Conservation (phyloP, 768 basidiomycete genomes). For the Suillus hirtellus region DNA sequence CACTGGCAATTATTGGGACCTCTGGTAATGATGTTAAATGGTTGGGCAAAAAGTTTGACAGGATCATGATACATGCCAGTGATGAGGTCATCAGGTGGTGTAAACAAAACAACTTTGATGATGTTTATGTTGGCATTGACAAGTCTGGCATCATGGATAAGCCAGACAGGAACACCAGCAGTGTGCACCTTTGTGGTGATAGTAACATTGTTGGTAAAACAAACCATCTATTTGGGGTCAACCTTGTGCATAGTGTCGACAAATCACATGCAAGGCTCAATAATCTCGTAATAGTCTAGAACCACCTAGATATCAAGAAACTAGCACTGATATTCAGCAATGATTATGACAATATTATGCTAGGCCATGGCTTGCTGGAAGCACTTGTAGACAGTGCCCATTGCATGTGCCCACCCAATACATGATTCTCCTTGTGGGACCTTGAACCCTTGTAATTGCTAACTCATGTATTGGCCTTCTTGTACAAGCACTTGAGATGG, state of each 20-base stretch:
- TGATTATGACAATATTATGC: background rate
- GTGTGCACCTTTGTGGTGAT: background rate
- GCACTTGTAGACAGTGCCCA: background rate
- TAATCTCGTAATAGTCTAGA: background rate
- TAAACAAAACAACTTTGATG: background rate
- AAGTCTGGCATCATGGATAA: background rate
- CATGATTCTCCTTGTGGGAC: background rate
- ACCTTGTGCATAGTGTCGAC: background rate
- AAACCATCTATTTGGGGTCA: background rate
- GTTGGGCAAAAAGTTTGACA: background rate
- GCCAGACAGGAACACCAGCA: slow-evolving; percentile 2
- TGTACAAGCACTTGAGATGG: background rate
- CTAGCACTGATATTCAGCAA: background rate
- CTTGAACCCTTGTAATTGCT: background rate
- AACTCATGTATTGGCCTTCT: background rate
- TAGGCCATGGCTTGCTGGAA: slow-evolving; percentile 1
- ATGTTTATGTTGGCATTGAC: background rate
- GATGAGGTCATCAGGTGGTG: background rate
- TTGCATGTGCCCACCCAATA: background rate
- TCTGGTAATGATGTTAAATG: background rate
- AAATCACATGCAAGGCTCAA: background rate
- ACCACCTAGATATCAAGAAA: background rate
- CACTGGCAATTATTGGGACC: background rate
- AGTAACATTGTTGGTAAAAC: background rate
- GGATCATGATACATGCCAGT: background rate